phyloP scores from a whole-genome alignment of 345 rosid genomes.

The Orychophragmus violaceus region DNA sequence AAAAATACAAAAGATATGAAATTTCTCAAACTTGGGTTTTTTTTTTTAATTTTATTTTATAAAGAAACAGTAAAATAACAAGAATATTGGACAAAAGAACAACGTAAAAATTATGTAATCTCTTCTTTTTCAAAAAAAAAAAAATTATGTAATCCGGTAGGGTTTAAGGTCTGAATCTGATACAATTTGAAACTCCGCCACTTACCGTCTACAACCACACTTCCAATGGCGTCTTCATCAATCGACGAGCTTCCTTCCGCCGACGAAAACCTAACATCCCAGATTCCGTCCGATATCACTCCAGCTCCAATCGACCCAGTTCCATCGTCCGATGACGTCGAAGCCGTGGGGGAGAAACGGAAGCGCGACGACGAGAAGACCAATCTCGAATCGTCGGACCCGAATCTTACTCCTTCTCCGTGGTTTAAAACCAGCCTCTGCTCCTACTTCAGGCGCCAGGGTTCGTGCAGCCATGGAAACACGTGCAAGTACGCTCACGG shows the following conservation, averaged over 20 bases:
- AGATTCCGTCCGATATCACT: background rate
- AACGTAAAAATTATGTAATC: too few relatives aligned
- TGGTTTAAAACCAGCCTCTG: constrained; percentile 76
- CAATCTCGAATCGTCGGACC: constrained; percentile 13
- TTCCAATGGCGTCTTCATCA: constrained; percentile 41
- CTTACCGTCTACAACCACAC: background rate
- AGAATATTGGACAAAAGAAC: too few relatives aligned
- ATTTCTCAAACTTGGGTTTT: too few relatives aligned
- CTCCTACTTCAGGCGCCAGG: constrained; percentile 68
- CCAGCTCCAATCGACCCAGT: background rate
- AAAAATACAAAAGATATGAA: too few relatives aligned
- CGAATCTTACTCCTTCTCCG: constrained; percentile 35
- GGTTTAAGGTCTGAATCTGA: background rate
- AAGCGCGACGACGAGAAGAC: constrained; percentile 41
- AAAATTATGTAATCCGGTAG: too few relatives aligned
- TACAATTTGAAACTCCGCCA: background rate
- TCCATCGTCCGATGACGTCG: background rate
- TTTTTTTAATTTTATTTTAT: too few relatives aligned
- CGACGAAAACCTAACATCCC: constrained; percentile 29
- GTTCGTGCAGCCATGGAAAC: constrained; percentile 64
- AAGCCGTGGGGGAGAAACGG: constrained; percentile 56
- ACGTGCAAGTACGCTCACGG: constrained; percentile 83
- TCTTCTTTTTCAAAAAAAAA: too few relatives aligned
- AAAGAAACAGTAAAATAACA: too few relatives aligned
- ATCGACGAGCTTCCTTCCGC: constrained; percentile 25